Evolutionary conservation across 441 rosid genomes (phyloP).

Genomic region (Oxalis stricta): DNA sequence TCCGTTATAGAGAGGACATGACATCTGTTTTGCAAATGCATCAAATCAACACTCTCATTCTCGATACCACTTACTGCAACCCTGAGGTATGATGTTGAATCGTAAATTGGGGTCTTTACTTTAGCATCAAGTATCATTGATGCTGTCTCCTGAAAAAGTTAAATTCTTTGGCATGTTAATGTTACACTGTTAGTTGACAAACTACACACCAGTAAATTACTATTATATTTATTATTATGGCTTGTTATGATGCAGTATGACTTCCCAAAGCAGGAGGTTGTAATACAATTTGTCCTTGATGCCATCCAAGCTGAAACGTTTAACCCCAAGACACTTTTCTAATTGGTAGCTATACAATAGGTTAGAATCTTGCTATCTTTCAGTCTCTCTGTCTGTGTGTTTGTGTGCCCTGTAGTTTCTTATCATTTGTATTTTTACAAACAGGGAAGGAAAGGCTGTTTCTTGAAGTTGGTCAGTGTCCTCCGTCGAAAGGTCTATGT

Average conservation of each 20-base stretch:
- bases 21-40: slow-evolving; percentile 23
- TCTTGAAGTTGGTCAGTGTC: slow-evolving; percentile 82
- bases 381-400: background rate
- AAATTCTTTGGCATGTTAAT: too few relatives aligned
- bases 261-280: slow-evolving; percentile 90
- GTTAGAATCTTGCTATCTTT: slow-evolving; percentile 21
- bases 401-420: background rate
- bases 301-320: slow-evolving; percentile 94
- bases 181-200: too few relatives aligned
- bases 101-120: too few relatives aligned
- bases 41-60: slow-evolving; percentile 62
- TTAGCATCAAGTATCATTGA: too few relatives aligned
- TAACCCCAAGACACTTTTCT: slow-evolving; percentile 76
- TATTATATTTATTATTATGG: slow-evolving; percentile 1
- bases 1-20: slow-evolving; percentile 65
- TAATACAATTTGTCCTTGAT: slow-evolving; percentile 84
- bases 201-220: background rate
- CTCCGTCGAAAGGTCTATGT: slow-evolving; percentile 59
- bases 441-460: slow-evolving; percentile 87
- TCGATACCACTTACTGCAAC: slow-evolving; percentile 88
- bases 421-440: slow-evolving; percentile 1
- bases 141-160: too few relatives aligned
- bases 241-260: slow-evolving; percentile 49
- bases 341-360: slow-evolving; percentile 89
- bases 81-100: slow-evolving; percentile 78